Percentiles rank a stretch among this genome's conserved stretches.
phyloP scores from a whole-genome alignment of 2,329 filamentous ascomycete genomes.

The Colletotrichum musae region DNA sequence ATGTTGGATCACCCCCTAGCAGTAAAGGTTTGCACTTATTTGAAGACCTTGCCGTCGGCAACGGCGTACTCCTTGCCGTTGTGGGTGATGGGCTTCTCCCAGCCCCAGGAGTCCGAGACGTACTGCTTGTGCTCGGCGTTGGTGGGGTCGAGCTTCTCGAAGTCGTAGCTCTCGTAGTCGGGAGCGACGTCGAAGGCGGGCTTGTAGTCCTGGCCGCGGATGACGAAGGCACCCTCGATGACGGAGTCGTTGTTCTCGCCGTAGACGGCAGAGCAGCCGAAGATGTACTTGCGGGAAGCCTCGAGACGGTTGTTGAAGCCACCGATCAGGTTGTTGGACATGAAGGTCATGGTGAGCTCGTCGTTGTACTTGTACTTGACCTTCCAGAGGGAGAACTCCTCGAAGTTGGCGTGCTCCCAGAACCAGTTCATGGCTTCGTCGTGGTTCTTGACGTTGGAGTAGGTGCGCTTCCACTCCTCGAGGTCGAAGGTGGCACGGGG shows the following conservation, averaged over 20 bases:
- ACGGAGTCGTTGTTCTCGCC: conserved; percentile 90
- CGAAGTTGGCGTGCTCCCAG: conserved; percentile 95
- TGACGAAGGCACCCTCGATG: conserved; percentile 93
- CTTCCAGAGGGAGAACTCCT: conserved; percentile 96
- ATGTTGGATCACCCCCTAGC: conserved; percentile 44
- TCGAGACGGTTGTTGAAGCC: conserved; percentile 99
- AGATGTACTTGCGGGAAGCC: conserved; percentile 97
- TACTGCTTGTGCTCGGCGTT: conserved; percentile 89
- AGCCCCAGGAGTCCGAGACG: conserved; percentile 89
- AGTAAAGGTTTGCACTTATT: conserved; percentile 72
- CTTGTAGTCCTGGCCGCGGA: conserved; percentile 89
- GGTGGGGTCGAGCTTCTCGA: conserved; percentile 94
- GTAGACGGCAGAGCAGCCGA: conserved; percentile 91
- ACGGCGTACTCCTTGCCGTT: conserved; percentile 91
- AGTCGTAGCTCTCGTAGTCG: conserved; percentile 96
- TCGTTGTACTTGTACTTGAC: conserved; percentile 99
- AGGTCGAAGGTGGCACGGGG: conserved; percentile 85
- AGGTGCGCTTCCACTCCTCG: conserved; percentile 99
- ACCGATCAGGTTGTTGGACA: conserved; percentile 98
- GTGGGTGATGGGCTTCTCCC: conserved; percentile 87
- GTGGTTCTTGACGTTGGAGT: conserved; percentile 82
- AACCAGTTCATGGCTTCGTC: conserved; percentile 95
- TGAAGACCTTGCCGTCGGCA: conserved; percentile 98
- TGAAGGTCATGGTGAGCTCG: conserved; percentile 97
- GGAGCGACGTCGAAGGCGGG: conserved; percentile 97